Percentiles rank a stretch among this genome's conserved stretches.
phyloP scores from a whole-genome alignment of 768 basidiomycete genomes.

The Collybiopsis luxurians region DNA sequence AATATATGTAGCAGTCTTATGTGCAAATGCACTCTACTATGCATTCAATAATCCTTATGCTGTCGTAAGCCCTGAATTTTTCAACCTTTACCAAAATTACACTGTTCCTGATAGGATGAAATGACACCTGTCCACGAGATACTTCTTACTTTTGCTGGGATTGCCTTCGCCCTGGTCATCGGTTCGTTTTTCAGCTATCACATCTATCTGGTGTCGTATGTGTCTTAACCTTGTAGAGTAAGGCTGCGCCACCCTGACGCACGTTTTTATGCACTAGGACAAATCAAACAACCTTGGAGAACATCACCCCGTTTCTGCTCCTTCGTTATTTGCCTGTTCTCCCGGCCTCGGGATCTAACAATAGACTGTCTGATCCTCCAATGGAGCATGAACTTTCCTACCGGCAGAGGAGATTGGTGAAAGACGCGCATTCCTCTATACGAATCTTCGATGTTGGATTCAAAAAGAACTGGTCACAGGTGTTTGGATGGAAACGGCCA shows the following conservation, averaged over 20 bases:
- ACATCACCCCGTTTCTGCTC: conserved; percentile 71
- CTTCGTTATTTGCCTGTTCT: conserved; percentile 69
- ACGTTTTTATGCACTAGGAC: conserved; percentile 48
- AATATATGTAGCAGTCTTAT: conserved; percentile 55
- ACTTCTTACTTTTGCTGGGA: conserved; percentile 55
- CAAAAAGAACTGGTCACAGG: conserved; percentile 66
- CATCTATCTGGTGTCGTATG: conserved; percentile 71
- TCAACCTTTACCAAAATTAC: background rate
- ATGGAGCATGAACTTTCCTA: conserved; percentile 69
- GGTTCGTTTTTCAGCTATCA: conserved; percentile 80
- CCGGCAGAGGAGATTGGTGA: conserved; percentile 62
- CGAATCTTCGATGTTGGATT: conserved; percentile 74
- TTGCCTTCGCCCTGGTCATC: conserved; percentile 60
- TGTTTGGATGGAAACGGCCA: conserved; percentile 55
- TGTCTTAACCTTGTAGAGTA: too few species aligned
- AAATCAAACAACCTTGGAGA: conserved; percentile 84
- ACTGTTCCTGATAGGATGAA: conserved; percentile 44
- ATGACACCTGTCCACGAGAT: conserved; percentile 70
- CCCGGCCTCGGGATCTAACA: conserved; percentile 38
- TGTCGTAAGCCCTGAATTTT: conserved; percentile 46
- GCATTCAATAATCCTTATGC: conserved; percentile 61
- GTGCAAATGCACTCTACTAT: conserved; percentile 53
- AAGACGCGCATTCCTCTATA: conserved; percentile 57
- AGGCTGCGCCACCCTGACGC: background rate
- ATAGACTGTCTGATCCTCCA: conserved; percentile 63